Conservation (phyloP, 2,329 filamentous ascomycete genomes). For the Neofusicoccum ribis region DNA sequence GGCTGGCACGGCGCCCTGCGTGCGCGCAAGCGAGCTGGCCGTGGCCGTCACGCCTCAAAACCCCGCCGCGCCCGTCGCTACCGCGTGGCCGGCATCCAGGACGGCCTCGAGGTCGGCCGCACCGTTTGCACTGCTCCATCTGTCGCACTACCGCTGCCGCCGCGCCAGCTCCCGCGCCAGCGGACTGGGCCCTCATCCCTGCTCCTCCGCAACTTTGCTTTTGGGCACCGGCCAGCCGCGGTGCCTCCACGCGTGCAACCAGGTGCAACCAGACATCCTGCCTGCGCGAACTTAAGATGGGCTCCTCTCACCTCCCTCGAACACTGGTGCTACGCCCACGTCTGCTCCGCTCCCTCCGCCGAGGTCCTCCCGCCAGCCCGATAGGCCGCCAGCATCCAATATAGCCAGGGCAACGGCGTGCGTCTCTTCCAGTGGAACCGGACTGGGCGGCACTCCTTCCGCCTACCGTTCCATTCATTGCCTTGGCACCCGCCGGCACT, state of each 20-base stretch:
- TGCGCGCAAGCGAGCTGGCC: too few species aligned
- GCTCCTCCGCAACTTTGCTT: conserved; percentile 1
- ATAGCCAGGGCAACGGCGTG: conserved; percentile 2
- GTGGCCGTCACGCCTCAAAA: too few species aligned
- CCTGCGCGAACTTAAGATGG: neutral
- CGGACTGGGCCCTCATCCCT: conserved; percentile 13
- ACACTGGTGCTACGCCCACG: neutral
- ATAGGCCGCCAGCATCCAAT: neutral
- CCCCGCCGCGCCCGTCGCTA: neutral
- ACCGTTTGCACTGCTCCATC: neutral
- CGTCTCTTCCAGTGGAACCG: neutral
- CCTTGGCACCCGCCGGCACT: neutral
- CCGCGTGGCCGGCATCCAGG: neutral
- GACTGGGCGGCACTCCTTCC: neutral
- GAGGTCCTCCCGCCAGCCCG: neutral
- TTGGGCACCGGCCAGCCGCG: neutral
- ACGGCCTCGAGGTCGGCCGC: neutral
- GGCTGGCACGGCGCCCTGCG: neutral
- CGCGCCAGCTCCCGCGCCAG: conserved; percentile 13
- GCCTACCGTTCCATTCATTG: neutral
- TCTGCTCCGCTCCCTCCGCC: neutral
- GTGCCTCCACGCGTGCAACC: too few species aligned
- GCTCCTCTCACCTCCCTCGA: neutral
- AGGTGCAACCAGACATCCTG: too few species aligned
- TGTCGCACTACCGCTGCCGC: conserved; percentile 4